Conservation (phyloP, 106 monocot genomes). For the Amphibolis antarctica region DNA sequence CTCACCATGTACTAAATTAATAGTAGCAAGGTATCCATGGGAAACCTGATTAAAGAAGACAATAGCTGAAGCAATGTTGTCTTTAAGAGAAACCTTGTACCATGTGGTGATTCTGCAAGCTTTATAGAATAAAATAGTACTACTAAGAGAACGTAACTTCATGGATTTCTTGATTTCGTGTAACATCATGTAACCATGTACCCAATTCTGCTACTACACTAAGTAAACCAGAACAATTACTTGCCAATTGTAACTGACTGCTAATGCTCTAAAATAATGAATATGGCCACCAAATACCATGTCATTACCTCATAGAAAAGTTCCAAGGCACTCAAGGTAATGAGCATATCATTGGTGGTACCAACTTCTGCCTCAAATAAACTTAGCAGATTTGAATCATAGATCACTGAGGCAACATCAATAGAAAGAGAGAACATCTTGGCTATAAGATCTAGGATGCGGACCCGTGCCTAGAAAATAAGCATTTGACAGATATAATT, state of each 20-base stretch:
- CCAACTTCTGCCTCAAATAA: slow-evolving; percentile 72
- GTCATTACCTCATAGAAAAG: slow-evolving; percentile 80
- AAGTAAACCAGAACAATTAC: too few species aligned
- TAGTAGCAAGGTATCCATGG: background rate
- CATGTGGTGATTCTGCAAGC: slow-evolving; percentile 72
- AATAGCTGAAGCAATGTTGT: slow-evolving; percentile 70
- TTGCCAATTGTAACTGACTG: too few species aligned
- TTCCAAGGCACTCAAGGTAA: slow-evolving; percentile 70
- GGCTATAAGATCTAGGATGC: slow-evolving; percentile 71
- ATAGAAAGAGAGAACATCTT: slow-evolving; percentile 72
- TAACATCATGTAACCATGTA: too few species aligned
- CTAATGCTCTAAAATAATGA: too few species aligned
- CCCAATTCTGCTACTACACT: too few species aligned
- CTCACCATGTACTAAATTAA: background rate
- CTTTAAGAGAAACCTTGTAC: slow-evolving; percentile 51
- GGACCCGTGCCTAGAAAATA: slow-evolving; percentile 57
- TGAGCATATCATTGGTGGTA: slow-evolving; percentile 46
- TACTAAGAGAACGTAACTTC: too few species aligned
- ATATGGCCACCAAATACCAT: background rate
- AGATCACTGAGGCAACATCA: slow-evolving; percentile 44
- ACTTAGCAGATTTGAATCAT: slow-evolving; percentile 45
- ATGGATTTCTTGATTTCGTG: too few species aligned
- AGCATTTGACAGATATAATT: background rate
- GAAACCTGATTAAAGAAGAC: slow-evolving; percentile 66
- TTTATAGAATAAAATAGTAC: slow-evolving; percentile 13